Conservation (phyloP, 2,329 filamentous ascomycete species). For the Hypoxylon sp. region DNA sequence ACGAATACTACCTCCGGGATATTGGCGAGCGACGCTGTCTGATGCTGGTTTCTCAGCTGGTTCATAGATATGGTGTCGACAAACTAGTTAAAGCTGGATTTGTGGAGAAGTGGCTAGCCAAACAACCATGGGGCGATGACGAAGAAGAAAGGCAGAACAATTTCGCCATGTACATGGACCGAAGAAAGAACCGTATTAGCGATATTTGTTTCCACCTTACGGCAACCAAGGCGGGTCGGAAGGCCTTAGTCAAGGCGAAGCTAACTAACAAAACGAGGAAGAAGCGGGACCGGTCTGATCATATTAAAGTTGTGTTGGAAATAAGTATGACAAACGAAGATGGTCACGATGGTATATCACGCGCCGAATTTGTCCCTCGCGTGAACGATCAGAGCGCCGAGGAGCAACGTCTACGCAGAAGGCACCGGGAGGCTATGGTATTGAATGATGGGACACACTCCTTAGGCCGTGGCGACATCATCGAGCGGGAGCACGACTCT, state of each 20-base stretch:
- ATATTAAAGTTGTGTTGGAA: slow-evolving; percentile 56
- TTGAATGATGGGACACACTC: slow-evolving; percentile 87
- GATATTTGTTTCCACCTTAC: slow-evolving; percentile 67
- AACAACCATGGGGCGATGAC: slow-evolving; percentile 76
- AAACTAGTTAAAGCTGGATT: slow-evolving; percentile 74
- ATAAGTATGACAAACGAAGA: slow-evolving; percentile 55
- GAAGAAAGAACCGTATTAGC: slow-evolving; percentile 67
- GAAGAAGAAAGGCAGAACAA: slow-evolving; percentile 66
- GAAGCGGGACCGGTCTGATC: slow-evolving; percentile 49
- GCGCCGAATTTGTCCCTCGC: slow-evolving; percentile 56
- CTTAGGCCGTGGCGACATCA: slow-evolving; percentile 82
- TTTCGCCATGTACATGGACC: slow-evolving; percentile 66
- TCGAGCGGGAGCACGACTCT: slow-evolving; percentile 72
- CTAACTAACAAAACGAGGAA: slow-evolving; percentile 58
- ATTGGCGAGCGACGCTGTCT: slow-evolving; percentile 73
- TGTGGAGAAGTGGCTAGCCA: slow-evolving; percentile 80
- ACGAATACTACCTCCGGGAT: slow-evolving; percentile 75
- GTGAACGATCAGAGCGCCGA: slow-evolving; percentile 69
- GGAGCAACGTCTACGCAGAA: slow-evolving; percentile 80
- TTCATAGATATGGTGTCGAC: slow-evolving; percentile 70
- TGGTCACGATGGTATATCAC: slow-evolving; percentile 51
- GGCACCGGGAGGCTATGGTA: slow-evolving; percentile 90
- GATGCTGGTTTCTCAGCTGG: slow-evolving; percentile 69
- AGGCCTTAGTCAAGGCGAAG: slow-evolving; percentile 66
- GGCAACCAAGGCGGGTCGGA: slow-evolving; percentile 66